Evolutionary conservation across 108 stramenopile species (phyloP).

Genomic region (Pseudonitzschia multistriata): DNA sequence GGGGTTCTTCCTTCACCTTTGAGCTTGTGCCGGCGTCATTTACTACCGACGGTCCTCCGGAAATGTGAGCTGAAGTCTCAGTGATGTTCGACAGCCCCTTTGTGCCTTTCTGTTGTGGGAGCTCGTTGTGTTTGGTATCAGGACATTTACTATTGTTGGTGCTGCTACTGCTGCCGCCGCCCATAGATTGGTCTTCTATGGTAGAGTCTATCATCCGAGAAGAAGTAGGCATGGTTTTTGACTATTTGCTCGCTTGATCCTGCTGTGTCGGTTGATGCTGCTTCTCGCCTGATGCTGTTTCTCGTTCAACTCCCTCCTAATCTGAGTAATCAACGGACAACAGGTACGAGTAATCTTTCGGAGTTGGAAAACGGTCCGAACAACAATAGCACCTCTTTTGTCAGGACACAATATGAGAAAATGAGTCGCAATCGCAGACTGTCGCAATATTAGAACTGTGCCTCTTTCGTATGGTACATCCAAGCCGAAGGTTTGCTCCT

Average conservation of each 20-base stretch:
- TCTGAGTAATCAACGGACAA: not conserved
- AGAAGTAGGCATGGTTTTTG: not conserved
- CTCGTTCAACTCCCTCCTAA: no score
- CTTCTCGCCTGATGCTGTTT: no score
- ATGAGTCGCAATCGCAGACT: not conserved
- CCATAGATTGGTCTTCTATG: not conserved
- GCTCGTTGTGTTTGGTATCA: not conserved
- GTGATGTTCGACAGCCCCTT: not conserved
- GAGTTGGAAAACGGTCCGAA: not conserved
- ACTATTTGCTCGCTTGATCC: not conserved
- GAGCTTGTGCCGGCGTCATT: not conserved
- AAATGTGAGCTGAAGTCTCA: not conserved
- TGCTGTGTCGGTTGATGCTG: not conserved
- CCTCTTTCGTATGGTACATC: not conserved
- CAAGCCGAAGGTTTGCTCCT: not conserved
- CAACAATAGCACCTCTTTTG: not conserved
- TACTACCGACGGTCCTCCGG: not conserved
- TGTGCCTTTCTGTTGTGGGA: not conserved
- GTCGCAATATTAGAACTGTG: not conserved
- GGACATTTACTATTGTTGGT: not conserved
- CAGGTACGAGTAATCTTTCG: not conserved
- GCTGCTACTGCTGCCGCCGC: not conserved
- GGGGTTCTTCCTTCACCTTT: not conserved
- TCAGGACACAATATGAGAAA: not conserved
- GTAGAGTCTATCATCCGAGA: not conserved